phyloP scores from a whole-genome alignment of 163 green algal genomes.

The Scenedesmus sp. region DNA sequence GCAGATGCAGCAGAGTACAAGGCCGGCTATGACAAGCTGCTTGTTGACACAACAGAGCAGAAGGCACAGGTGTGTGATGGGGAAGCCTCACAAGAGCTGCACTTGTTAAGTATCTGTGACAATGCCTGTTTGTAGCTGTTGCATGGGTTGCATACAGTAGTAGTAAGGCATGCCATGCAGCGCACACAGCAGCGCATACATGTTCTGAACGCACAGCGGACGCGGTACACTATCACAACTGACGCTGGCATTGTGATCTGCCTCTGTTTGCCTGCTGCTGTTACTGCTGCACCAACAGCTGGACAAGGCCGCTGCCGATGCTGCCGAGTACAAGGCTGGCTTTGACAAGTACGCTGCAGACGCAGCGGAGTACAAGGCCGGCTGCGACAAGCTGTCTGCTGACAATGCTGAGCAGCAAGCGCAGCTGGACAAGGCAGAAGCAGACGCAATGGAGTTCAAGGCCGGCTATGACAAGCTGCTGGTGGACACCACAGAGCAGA shows the following conservation, averaged over 20 bases:
- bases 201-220: no score
- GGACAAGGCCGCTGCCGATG: slow-evolving; percentile 23
- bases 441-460: slow-evolving; percentile 40
- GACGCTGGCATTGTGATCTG: not conserved
- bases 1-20: slow-evolving; percentile 19
- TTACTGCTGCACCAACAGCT: not conserved
- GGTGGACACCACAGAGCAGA: slow-evolving; percentile 32
- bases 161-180: no score
- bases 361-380: slow-evolving; percentile 40
- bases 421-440: slow-evolving; percentile 23
- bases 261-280: not conserved
- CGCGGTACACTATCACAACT: no score
- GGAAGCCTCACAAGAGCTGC: not conserved
- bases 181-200: no score
- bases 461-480: slow-evolving; percentile 52
- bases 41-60: slow-evolving; percentile 18
- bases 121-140: not conserved
- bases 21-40: not conserved
- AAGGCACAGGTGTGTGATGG: not conserved
- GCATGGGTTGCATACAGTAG: not conserved
- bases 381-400: slow-evolving; percentile 45
- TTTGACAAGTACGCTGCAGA: slow-evolving; percentile 45
- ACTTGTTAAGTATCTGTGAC: not conserved
- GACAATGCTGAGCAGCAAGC: slow-evolving; percentile 21
- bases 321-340: slow-evolving; percentile 46